Conservation (phyloP, 2,329 filamentous ascomycete species). For the Exophiala aquamarina region DNA sequence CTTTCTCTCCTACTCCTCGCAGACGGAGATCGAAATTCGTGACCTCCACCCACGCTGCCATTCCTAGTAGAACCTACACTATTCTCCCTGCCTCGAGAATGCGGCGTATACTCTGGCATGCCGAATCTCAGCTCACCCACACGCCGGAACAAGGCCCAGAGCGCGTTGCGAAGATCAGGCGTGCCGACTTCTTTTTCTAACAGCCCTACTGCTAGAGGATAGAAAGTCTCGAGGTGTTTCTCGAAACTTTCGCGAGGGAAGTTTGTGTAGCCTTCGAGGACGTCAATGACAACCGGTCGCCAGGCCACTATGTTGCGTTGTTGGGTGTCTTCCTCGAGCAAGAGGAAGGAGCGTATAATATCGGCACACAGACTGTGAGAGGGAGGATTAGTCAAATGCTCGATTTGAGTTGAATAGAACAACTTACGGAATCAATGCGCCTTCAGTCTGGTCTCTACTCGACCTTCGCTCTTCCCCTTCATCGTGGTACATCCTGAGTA, state of each 20-base stretch:
- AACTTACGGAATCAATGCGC: slow-evolving; percentile 76
- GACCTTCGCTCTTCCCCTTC: slow-evolving; percentile 77
- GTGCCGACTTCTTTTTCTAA: slow-evolving; percentile 76
- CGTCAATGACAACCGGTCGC: slow-evolving; percentile 95
- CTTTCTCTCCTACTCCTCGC: slow-evolving; percentile 18
- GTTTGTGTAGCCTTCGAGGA: slow-evolving; percentile 85
- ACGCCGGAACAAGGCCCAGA: slow-evolving; percentile 74
- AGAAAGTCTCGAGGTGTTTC: slow-evolving; percentile 78
- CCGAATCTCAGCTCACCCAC: slow-evolving; percentile 74
- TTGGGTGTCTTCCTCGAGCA: slow-evolving; percentile 91
- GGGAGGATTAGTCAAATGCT: too few relatives aligned
- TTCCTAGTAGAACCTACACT: slow-evolving; percentile 23
- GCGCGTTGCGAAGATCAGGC: slow-evolving; percentile 69
- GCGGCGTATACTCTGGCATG: slow-evolving; percentile 35
- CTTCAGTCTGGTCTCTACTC: slow-evolving; percentile 80
- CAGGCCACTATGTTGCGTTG: slow-evolving; percentile 96
- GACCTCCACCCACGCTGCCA: slow-evolving; percentile 18
- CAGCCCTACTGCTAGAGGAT: slow-evolving; percentile 80
- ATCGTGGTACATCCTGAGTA: slow-evolving; percentile 97
- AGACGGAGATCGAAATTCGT: slow-evolving; percentile 16
- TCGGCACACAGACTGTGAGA: slow-evolving; percentile 88
- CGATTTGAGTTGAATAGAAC: too few relatives aligned
- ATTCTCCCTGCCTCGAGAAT: slow-evolving; percentile 19
- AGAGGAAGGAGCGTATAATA: slow-evolving; percentile 81
- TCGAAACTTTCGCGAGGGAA: slow-evolving; percentile 81